A percentile compares a stretch with the other conserved stretches of the same genome.
These are phyloP conservation scores for Aureobasidium pullulans DNA, from an alignment of 2,329 filamentous ascomycete species.

Conservation along the genomic window DNA sequence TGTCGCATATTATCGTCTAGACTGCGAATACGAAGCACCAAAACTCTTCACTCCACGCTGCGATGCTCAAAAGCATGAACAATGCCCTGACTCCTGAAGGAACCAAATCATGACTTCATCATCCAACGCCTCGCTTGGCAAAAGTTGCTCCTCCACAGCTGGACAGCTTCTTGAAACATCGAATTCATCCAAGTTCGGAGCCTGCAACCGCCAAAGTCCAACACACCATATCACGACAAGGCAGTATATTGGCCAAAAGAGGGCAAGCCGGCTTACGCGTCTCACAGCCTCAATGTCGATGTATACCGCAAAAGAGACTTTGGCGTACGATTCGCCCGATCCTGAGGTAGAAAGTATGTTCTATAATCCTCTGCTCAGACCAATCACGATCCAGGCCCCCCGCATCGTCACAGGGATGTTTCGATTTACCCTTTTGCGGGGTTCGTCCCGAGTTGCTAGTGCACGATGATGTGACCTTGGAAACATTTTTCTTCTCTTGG, in stretches of 20 bases:
- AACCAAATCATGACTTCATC: slow-evolving; percentile 6
- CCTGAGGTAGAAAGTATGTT: neutral
- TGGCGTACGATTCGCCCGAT: neutral
- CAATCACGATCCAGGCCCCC: neutral
- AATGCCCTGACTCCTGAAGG: neutral
- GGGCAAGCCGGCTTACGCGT: slow-evolving; percentile 8
- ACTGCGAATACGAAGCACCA: neutral
- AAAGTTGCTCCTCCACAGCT: neutral
- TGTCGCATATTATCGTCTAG: neutral
- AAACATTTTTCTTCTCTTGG: neutral
- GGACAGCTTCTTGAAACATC: neutral
- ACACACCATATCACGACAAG: neutral
- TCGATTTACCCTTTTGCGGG: neutral
- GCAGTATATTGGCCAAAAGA: neutral
- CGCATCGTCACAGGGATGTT: neutral
- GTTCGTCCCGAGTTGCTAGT: neutral
- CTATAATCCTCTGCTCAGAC: neutral
- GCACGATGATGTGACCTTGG: neutral
- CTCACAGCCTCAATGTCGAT: neutral
- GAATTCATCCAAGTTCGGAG: neutral
- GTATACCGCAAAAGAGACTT: neutral
- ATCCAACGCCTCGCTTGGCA: slow-evolving; percentile 6
- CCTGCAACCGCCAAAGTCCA: neutral
- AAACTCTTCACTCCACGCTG: neutral
- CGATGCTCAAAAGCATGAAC: neutral